Conservation (phyloP, 179 eudicot genomes). For the Kewa caespitosa region DNA sequence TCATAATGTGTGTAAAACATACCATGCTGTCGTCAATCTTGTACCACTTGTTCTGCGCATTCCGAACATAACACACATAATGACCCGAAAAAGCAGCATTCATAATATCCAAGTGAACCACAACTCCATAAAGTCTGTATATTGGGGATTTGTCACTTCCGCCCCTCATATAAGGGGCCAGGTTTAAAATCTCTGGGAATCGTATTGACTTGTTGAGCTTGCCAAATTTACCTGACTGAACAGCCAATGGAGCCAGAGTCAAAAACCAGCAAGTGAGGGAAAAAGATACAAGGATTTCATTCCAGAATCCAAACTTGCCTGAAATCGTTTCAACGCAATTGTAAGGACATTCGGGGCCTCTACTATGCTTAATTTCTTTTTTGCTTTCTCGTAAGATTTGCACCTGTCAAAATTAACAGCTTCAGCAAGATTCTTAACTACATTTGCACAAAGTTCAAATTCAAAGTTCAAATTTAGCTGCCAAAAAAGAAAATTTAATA, state of each 20-base stretch:
- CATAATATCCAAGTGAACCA: slow-evolving; percentile 85
- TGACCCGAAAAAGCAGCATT: slow-evolving; percentile 90
- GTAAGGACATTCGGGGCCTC: slow-evolving; percentile 96
- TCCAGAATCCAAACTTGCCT: slow-evolving; percentile 39
- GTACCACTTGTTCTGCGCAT: slow-evolving; percentile 78
- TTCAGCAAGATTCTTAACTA: background rate
- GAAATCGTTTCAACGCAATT: slow-evolving; percentile 79
- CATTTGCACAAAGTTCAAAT: background rate
- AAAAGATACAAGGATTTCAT: background rate
- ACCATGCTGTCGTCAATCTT: slow-evolving; percentile 82
- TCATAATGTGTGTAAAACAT: slow-evolving; percentile 24
- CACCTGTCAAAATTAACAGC: slow-evolving; percentile 48
- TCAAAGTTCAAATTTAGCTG: background rate
- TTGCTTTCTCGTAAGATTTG: slow-evolving; percentile 84
- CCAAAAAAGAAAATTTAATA: background rate
- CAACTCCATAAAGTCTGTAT: slow-evolving; percentile 82
- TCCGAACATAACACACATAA: slow-evolving; percentile 77
- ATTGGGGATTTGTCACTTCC: slow-evolving; percentile 69
- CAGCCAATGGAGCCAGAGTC: background rate
- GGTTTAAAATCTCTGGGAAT: slow-evolving; percentile 73
- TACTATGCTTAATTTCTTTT: slow-evolving; percentile 64
- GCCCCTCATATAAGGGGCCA: slow-evolving; percentile 81
- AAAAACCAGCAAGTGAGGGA: background rate
- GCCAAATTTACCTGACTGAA: slow-evolving; percentile 84
- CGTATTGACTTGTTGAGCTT: slow-evolving; percentile 76